Evolutionary conservation across 495 filamentous ascomycete genomes (phyloP).

Genomic region (Ascodesmis nigricans): DNA sequence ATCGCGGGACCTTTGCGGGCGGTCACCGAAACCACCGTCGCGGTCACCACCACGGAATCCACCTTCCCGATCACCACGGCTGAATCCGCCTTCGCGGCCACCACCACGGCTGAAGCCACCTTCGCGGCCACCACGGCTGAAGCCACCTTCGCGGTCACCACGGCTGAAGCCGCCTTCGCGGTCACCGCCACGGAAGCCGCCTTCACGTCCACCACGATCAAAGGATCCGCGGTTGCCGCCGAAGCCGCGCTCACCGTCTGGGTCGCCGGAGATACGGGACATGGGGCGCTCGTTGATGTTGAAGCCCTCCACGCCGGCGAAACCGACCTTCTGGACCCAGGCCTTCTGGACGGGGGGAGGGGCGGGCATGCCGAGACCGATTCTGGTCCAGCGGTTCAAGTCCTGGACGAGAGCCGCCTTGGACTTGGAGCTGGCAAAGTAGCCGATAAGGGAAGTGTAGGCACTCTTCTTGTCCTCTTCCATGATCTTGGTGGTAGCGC

Average conservation of each 20-base stretch:
- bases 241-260: neutral
- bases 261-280: neutral
- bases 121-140: constrained; percentile 1
- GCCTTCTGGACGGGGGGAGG: constrained; percentile 31
- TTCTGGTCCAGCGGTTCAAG: constrained; percentile 38
- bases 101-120: constrained; percentile 3
- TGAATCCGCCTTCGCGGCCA: constrained; percentile 4
- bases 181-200: constrained; percentile 5
- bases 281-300: constrained; percentile 19
- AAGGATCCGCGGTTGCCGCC: neutral
- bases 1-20: too few relatives aligned
- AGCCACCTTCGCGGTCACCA: constrained; percentile 4
- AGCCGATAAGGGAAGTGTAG: constrained; percentile 32
- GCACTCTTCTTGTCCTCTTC: constrained; percentile 27
- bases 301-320: constrained; percentile 27
- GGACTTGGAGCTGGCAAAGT: constrained; percentile 15
- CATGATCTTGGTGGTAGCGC: constrained; percentile 22
- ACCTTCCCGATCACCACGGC: constrained; percentile 4
- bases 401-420: constrained; percentile 27
- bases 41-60: constrained; percentile 4
- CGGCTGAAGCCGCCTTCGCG: neutral
- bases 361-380: constrained; percentile 38
- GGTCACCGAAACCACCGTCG: neutral
- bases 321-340: constrained; percentile 29
- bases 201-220: constrained; percentile 1